phyloP scores from a whole-genome alignment of 805 yeast species.

The Candida peoriensis region DNA sequence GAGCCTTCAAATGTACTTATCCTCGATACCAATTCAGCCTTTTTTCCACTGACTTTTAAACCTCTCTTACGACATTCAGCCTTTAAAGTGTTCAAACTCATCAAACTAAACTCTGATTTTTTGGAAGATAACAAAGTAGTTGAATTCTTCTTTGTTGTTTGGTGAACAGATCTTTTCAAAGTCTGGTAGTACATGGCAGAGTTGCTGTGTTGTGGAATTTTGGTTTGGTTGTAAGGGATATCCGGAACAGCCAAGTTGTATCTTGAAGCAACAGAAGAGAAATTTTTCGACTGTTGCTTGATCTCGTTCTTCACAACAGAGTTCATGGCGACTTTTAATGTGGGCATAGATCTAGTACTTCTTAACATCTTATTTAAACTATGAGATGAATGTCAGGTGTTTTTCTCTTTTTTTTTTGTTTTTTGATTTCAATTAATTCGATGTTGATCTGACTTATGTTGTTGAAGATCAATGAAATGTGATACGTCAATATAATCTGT shows the following conservation, averaged over 20 bases:
- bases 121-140: constrained; percentile 21
- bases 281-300: constrained; percentile 8
- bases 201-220: constrained; percentile 6
- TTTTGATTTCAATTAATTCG: too few relatives aligned
- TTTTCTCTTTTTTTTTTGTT: too few relatives aligned
- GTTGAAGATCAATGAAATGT: too few relatives aligned
- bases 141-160: constrained; percentile 23
- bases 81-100: constrained; percentile 52
- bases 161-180: constrained; percentile 25
- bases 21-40: constrained; percentile 46
- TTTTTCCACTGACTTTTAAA: constrained; percentile 55
- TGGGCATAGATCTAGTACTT: constrained; percentile 25
- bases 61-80: constrained; percentile 57
- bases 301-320: constrained; percentile 8
- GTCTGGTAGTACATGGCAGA: too few relatives aligned
- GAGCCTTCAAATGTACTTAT: constrained; percentile 22
- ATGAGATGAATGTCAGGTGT: too few relatives aligned
- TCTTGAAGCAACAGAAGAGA: constrained; percentile 10
- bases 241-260: constrained; percentile 19
- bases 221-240: constrained; percentile 17
- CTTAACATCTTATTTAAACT: constrained; percentile 20
- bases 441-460: too few relatives aligned
- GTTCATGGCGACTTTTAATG: constrained; percentile 16
- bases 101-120: constrained; percentile 26
- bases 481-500: too few relatives aligned